Conservation (phyloP, 768 basidiomycete species). For the Chalciporus chontae region DNA sequence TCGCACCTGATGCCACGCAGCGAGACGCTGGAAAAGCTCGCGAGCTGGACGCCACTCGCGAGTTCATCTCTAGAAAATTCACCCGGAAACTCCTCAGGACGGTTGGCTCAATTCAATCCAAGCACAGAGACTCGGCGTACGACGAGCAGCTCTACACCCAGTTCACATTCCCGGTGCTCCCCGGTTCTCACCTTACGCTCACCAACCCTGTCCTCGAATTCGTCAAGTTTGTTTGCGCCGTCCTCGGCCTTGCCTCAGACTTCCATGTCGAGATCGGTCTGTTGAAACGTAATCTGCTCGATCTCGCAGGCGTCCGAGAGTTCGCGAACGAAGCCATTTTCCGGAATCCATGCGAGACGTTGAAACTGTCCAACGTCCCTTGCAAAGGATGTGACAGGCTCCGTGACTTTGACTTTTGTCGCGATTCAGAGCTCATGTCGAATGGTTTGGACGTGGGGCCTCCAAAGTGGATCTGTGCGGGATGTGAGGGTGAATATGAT, state of each 20-base stretch:
- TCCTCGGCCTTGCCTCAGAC: slow-evolving; percentile 76
- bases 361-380: slow-evolving; percentile 82
- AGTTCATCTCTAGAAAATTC: slow-evolving; percentile 76
- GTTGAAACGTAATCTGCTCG: slow-evolving; percentile 84
- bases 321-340: slow-evolving; percentile 84
- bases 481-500: slow-evolving; percentile 86
- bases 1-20: slow-evolving; percentile 60
- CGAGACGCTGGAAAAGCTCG: slow-evolving; percentile 63
- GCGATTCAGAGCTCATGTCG: slow-evolving; percentile 81
- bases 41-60: slow-evolving; percentile 64
- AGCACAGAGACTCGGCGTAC: slow-evolving; percentile 56
- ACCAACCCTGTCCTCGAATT: slow-evolving; percentile 85
- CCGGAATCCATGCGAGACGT: slow-evolving; percentile 87
- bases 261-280: slow-evolving; percentile 84
- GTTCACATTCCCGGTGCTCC: slow-evolving; percentile 81
- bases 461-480: slow-evolving; percentile 63
- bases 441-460: slow-evolving; percentile 44
- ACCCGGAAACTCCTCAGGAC: slow-evolving; percentile 76
- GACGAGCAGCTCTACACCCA: slow-evolving; percentile 50
- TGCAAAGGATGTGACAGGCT: slow-evolving; percentile 83
- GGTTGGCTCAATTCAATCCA: slow-evolving; percentile 59
- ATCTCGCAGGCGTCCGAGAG: slow-evolving; percentile 81
- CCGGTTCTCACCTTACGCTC: slow-evolving; percentile 79
- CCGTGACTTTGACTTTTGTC: slow-evolving; percentile 93
- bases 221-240: slow-evolving; percentile 81